These are phyloP conservation scores for Pichia sp. DNA, from an alignment of 1,139 yeast species.

Conservation along the genomic window DNA sequence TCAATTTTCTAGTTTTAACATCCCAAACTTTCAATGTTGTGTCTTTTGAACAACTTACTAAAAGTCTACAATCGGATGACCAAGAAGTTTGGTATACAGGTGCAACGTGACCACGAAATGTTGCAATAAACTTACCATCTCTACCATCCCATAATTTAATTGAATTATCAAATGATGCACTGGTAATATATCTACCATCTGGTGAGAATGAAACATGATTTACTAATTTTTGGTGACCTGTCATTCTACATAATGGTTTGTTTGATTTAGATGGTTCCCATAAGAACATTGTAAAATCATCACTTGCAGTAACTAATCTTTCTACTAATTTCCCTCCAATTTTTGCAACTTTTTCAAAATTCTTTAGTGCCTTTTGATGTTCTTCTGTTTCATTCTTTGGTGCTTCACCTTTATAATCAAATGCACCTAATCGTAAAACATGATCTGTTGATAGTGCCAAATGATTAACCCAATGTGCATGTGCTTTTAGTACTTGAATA, in stretches of 20 bases:
- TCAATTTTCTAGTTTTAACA: constrained; percentile 72
- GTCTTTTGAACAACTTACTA: constrained; percentile 93
- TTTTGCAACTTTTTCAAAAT: constrained; percentile 75
- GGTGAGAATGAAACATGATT: constrained; percentile 96
- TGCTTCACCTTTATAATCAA: constrained; percentile 53
- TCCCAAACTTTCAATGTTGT: constrained; percentile 98
- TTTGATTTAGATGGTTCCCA: constrained; percentile 85
- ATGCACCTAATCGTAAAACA: constrained; percentile 78
- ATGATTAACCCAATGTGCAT: constrained; percentile 98
- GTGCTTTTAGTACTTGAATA: constrained; percentile 73
- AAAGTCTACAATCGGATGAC: constrained; percentile 89
- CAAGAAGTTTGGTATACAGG: constrained; percentile 98
- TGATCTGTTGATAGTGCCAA: constrained; percentile 87
- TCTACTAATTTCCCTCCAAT: constrained; percentile 65
- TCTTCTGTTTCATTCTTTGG: constrained; percentile 52
- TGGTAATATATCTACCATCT: constrained; percentile 85
- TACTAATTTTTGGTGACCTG: constrained; percentile 95
- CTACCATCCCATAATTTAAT: constrained; percentile 95
- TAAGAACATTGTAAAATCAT: constrained; percentile 94
- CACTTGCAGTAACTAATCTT: constrained; percentile 89
- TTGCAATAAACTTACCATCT: constrained; percentile 82
- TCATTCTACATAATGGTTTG: constrained; percentile 88
- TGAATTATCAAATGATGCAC: constrained; percentile 93
- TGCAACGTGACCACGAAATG: constrained; percentile 95
- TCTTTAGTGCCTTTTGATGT: constrained; percentile 50